Base-by-base conservation (phyloP, 2,329 filamentous ascomycete genomes). In the Emydomyces testavorans region DNA sequence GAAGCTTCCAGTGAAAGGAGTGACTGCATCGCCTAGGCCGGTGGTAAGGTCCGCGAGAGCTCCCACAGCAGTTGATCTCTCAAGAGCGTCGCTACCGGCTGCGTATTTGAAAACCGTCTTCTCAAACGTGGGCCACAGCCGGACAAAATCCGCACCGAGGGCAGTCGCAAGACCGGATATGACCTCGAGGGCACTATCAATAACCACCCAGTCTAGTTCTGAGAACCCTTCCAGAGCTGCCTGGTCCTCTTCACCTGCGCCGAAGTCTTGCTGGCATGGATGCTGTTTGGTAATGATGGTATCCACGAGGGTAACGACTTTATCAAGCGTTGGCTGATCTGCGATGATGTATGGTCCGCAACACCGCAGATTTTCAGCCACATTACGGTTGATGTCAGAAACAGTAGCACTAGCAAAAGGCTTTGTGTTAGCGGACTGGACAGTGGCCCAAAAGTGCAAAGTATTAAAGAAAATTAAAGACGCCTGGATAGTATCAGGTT, bases 191-290 rank as follows among this genome's bases (percentile, higher is more conserved):
- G 87, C 89, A 7, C 88, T 94, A 70, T 98, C 92, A 47, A 96
- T 83, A 44, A 94, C 83, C 15, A 95, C 78, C 92, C 92, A 96
- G 72, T 96, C 92, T 60, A 94, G 94, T 70, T 98, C 92, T 2
- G 90, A 94, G 24, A 83, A 84, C 63, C 88, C 90, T 42, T 79
- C 73, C 48, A 84, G 79, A 7, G 80, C 72, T n/a, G 81, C 80
- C 48, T 79, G 76, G 53, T 83, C 78, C 57, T 90, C 88, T 48
- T 85, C 83, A 52, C 86, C 82, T 51, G 85, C 83, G 38, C 83
- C 85, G 18, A 93, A 78, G 61, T 95, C 90, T 61, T 90, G 79
- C 69, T 98, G 92, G 72, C 87, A 95, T 49, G 85, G 82, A 70
- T 98, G 92, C 53, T 85, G 82, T 68, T 90, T 89, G 53, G 83